These are phyloP conservation scores for Exophiala alcalophila DNA, from an alignment of 2,329 filamentous ascomycete genomes.

Conservation along the genomic window DNA sequence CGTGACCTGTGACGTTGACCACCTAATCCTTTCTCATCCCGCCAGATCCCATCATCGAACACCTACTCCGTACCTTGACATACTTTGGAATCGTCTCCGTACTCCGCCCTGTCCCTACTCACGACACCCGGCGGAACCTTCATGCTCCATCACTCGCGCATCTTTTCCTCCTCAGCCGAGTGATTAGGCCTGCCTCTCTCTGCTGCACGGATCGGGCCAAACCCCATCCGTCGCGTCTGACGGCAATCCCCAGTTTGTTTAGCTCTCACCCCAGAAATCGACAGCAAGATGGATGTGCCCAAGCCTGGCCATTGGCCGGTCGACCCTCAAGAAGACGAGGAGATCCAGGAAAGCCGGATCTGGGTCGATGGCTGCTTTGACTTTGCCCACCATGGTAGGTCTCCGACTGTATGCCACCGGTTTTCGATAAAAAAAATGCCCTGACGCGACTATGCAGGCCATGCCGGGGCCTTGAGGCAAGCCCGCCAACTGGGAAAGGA, in stretches of 20 bases:
- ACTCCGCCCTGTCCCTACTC: too few relatives aligned
- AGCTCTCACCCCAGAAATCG: background rate
- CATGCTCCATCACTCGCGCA: too few relatives aligned
- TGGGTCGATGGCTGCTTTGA: conserved; percentile 99
- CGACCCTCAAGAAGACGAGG: conserved; percentile 59
- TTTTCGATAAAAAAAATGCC: conserved; percentile 15
- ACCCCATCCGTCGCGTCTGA: background rate
- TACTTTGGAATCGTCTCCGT: too few relatives aligned
- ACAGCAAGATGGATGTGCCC: conserved; percentile 41
- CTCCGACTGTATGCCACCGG: too few relatives aligned
- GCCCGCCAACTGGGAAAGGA: conserved; percentile 86
- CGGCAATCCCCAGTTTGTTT: too few relatives aligned
- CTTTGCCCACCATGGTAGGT: conserved; percentile 90
- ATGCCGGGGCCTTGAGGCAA: conserved; percentile 95
- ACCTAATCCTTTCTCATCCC: too few relatives aligned
- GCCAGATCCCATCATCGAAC: too few relatives aligned
- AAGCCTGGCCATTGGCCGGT: conserved; percentile 60
- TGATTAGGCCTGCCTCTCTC: too few relatives aligned
- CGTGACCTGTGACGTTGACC: too few relatives aligned
- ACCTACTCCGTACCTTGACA: too few relatives aligned
- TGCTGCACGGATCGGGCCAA: background rate
- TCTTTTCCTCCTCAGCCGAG: too few relatives aligned
- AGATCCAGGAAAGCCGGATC: conserved; percentile 66
- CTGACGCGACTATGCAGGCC: conserved; percentile 54
- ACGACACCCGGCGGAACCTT: too few relatives aligned